Evolutionary conservation across 345 rosid genomes (phyloP).

Genomic region (Aquilaria malaccensis): DNA sequence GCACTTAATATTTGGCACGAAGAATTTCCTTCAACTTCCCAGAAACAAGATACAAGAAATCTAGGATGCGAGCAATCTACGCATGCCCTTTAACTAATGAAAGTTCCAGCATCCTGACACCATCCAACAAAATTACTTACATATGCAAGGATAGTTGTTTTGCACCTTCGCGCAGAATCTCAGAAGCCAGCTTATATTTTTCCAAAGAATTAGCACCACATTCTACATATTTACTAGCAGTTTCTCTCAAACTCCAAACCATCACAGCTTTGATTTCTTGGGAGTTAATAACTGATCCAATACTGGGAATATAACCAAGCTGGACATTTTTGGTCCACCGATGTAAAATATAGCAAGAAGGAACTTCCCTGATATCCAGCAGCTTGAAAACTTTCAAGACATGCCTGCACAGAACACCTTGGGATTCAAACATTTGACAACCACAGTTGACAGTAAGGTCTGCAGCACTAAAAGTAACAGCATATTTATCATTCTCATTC

Average conservation of each 20-base stretch:
- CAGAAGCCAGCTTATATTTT: slow-evolving; percentile 72
- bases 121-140: no score
- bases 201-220: slow-evolving; percentile 61
- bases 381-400: slow-evolving; percentile 65
- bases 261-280: slow-evolving; percentile 62
- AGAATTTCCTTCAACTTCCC: no score
- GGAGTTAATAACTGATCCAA: slow-evolving; percentile 48
- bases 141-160: slow-evolving; percentile 35
- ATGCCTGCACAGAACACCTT: slow-evolving; percentile 81
- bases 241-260: slow-evolving; percentile 88
- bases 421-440: slow-evolving; percentile 91
- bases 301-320: slow-evolving; percentile 46
- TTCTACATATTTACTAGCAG: slow-evolving; percentile 73
- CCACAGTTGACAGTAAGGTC: slow-evolving; percentile 63
- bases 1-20: no score
- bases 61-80: no score
- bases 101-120: no score
- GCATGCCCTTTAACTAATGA: no score
- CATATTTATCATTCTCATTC: slow-evolving; percentile 58
- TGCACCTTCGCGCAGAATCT: slow-evolving; percentile 78
- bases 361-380: slow-evolving; percentile 65
- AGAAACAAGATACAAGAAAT: no score
- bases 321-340: slow-evolving; percentile 88
- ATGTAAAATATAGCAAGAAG: slow-evolving; percentile 60
- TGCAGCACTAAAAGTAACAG: slow-evolving; percentile 57